These are phyloP conservation scores for Spencermartinsiella europaea DNA, from an alignment of 805 yeast genomes.

Conservation along the genomic window DNA sequence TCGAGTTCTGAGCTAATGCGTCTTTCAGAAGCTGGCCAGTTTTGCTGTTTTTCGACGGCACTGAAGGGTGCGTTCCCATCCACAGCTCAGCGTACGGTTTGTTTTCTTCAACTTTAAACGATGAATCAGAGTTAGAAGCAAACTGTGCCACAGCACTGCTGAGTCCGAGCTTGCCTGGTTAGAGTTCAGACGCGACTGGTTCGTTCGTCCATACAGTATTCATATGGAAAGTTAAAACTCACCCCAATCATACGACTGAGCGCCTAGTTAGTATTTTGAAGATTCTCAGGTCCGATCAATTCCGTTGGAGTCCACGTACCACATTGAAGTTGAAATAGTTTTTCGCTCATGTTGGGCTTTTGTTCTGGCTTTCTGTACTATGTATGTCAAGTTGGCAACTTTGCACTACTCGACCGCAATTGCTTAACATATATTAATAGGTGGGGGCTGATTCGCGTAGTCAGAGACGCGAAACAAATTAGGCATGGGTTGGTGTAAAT, in stretches of 20 bases:
- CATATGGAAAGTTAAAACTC: conserved; percentile 2
- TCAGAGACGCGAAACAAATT: no score
- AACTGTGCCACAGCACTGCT: conserved; percentile 85
- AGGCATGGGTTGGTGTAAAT: no score
- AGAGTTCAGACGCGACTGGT: background rate
- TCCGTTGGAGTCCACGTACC: conserved; percentile 24
- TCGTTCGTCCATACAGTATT: background rate
- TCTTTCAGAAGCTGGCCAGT: conserved; percentile 61
- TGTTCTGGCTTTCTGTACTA: no score
- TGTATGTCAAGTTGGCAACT: no score
- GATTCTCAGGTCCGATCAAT: background rate
- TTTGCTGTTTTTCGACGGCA: conserved; percentile 63
- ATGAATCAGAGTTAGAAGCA: conserved; percentile 65
- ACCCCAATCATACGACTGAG: conserved; percentile 83
- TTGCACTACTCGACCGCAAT: no score
- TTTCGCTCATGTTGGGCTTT: conserved; percentile 6
- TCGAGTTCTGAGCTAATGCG: conserved; percentile 56
- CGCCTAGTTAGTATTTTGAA: conserved; percentile 46
- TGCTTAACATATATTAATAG: no score
- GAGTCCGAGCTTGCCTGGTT: conserved; percentile 62
- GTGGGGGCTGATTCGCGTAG: no score
- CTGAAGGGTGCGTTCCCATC: conserved; percentile 98
- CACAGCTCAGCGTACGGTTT: conserved; percentile 96
- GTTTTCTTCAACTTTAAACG: conserved; percentile 55
- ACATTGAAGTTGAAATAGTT: conserved; percentile 32